Evolutionary conservation across 164 flowering plant species (phyloP).

Genomic region (Nymphaea colorata): DNA sequence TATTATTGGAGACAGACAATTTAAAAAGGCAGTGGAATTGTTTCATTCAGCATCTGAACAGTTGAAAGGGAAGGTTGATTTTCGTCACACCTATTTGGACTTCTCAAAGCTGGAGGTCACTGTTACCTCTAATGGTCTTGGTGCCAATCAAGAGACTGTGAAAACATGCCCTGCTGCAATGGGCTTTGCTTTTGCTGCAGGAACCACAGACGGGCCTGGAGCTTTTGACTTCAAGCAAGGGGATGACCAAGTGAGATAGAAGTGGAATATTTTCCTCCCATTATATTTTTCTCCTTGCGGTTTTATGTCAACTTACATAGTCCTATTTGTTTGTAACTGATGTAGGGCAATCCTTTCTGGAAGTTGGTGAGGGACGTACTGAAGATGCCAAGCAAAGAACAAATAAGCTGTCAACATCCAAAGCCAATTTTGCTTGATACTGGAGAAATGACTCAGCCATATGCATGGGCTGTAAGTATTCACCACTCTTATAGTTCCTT

Average conservation of each 20-base stretch:
- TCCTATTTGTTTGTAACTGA: not conserved
- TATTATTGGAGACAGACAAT: slow-evolving; percentile 86
- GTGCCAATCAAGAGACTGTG: slow-evolving; percentile 38
- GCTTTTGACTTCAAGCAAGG: slow-evolving; percentile 99
- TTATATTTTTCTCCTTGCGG: not conserved
- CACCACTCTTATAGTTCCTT: not conserved
- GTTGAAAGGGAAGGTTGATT: slow-evolving; percentile 74
- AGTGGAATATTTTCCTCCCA: not conserved
- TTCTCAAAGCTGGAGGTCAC: slow-evolving; percentile 79
- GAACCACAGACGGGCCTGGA: slow-evolving; percentile 99
- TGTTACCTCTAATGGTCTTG: slow-evolving; percentile 17
- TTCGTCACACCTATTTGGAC: slow-evolving; percentile 61
- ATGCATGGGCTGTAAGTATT: slow-evolving; percentile 92
- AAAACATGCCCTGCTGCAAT: slow-evolving; percentile 97
- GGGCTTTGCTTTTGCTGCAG: slow-evolving; percentile 99
- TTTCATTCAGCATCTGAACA: slow-evolving; percentile 71
- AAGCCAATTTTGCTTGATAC: slow-evolving; percentile 97
- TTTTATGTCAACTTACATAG: not conserved
- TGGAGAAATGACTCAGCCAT: slow-evolving; percentile 92
- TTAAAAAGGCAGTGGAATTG: slow-evolving; percentile 67
- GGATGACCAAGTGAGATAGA: slow-evolving; percentile 49
- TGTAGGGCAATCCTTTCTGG: slow-evolving; percentile 95
- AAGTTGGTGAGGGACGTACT: slow-evolving; percentile 60
- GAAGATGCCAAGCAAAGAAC: slow-evolving; percentile 60
- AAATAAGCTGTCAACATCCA: slow-evolving; percentile 76